Conservation (phyloP, 176 grass and related monocot genomes). For the Thalia dealbata region DNA sequence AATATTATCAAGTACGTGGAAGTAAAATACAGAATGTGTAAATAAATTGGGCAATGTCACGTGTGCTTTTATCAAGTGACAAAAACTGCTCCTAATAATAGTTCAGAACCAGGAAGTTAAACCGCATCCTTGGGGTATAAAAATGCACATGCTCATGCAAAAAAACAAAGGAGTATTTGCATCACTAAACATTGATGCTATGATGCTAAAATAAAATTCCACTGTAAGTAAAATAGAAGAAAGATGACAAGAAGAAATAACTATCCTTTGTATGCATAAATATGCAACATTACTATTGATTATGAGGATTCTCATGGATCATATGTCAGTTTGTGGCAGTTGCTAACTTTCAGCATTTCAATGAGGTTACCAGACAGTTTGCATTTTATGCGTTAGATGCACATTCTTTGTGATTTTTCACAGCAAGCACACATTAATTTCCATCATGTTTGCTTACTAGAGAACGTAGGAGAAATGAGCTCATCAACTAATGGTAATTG, state of each 20-base stretch:
- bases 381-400: too few relatives aligned
- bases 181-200: not conserved
- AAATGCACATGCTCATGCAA: not conserved
- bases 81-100: not conserved
- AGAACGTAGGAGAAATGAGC: not conserved
- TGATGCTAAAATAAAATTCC: not conserved
- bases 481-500: not conserved
- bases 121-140: not conserved
- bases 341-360: too few relatives aligned
- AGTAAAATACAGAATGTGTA: slow-evolving; percentile 5
- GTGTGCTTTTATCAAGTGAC: not conserved
- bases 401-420: too few relatives aligned
- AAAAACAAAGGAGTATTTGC: not conserved
- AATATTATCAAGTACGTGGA: not conserved
- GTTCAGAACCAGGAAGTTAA: not conserved
- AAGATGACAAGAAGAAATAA: not conserved
- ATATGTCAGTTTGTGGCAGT: too few relatives aligned
- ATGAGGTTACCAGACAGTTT: too few relatives aligned
- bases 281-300: too few relatives aligned
- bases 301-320: too few relatives aligned
- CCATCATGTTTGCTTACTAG: not conserved
- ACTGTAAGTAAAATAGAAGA: not conserved
- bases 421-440: not conserved
- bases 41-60: not conserved
- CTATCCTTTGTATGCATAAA: too few relatives aligned